A percentile compares a stretch with the other conserved stretches of the same genome.
Evolutionary conservation across 2,329 filamentous ascomycete genomes (phyloP).

Genomic region (Graphiopsis chlorocephala): DNA sequence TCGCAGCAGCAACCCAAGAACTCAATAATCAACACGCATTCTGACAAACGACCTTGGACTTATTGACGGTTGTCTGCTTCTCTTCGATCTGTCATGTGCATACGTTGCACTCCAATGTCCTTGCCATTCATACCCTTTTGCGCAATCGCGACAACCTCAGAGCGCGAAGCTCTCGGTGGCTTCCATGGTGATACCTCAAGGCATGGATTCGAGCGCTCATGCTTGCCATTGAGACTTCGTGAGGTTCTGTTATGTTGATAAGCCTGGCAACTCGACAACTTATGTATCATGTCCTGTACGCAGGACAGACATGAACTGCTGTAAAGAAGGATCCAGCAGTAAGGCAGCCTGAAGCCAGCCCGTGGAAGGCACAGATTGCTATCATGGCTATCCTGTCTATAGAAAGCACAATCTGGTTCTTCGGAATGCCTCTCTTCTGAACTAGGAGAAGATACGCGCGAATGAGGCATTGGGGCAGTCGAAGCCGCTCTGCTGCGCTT

Average conservation of each 20-base stretch:
- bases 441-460: not conserved
- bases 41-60: not conserved
- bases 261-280: not conserved
- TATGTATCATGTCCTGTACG: not conserved
- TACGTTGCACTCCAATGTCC: no score
- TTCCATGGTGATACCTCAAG: no score
- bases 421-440: not conserved
- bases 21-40: not conserved
- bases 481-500: not conserved
- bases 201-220: no score
- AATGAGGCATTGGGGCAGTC: not conserved
- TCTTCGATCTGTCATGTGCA: no score
- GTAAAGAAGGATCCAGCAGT: not conserved
- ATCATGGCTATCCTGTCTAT: not conserved
- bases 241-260: no score
- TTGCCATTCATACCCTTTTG: no score
- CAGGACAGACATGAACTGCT: not conserved
- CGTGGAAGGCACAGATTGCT: not conserved
- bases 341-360: not conserved
- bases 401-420: not conserved
- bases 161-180: no score
- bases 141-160: no score
- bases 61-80: not conserved
- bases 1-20: not conserved
- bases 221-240: no score